Conservation (phyloP, 306 rosid species). For the Fragaria ananassa region DNA sequence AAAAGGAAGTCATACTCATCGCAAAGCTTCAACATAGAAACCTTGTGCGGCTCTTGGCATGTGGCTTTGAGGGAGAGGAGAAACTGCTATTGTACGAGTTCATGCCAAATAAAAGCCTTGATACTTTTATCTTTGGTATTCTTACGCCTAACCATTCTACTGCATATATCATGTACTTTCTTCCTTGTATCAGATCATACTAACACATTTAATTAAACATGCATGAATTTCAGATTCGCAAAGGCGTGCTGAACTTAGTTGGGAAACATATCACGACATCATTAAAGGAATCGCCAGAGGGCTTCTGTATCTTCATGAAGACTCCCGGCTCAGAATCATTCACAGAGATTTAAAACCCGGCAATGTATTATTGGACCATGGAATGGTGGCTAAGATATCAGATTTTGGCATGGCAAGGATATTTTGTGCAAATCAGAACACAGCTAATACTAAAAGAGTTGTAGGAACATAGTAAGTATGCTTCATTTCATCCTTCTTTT, state of each 20-base stretch:
- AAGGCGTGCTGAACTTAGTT: slow-evolving; percentile 32
- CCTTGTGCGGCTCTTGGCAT: no score
- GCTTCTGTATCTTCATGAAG: slow-evolving; percentile 47
- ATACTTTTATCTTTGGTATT: slow-evolving; percentile 49
- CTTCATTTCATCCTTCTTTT: not conserved
- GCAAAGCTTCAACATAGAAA: no score
- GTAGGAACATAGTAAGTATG: slow-evolving; percentile 50
- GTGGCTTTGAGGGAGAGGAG: no score
- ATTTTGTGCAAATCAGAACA: slow-evolving; percentile 38
- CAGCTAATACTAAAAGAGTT: slow-evolving; percentile 45
- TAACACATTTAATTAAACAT: not conserved
- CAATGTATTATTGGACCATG: slow-evolving; percentile 43
- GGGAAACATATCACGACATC: slow-evolving; percentile 41
- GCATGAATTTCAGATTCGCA: slow-evolving; percentile 27
- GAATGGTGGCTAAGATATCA: slow-evolving; percentile 47
- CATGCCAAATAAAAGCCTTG: no score
- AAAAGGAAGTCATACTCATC: no score
- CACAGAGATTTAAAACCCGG: slow-evolving; percentile 53
- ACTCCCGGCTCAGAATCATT: slow-evolving; percentile 45
- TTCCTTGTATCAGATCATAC: not conserved
- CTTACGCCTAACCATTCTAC: not conserved
- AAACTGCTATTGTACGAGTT: no score
- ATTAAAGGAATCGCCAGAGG: slow-evolving; percentile 44
- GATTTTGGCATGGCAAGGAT: slow-evolving; percentile 57
- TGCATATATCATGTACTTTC: not conserved